Percentiles rank a stretch among this genome's conserved stretches.
Evolutionary conservation across 2,329 filamentous ascomycete species (phyloP).

Genomic region (Fusarium paranaense): DNA sequence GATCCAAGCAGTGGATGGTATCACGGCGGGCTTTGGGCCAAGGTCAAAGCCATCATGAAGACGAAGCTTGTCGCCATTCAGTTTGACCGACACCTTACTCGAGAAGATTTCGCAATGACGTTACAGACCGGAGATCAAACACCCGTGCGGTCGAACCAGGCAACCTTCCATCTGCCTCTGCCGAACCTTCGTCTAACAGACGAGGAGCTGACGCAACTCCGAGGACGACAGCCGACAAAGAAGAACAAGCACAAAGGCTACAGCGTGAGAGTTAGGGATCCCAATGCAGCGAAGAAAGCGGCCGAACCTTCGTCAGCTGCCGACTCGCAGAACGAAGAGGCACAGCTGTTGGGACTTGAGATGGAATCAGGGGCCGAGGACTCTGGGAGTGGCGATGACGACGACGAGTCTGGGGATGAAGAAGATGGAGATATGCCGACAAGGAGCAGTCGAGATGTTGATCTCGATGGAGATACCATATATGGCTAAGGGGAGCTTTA

Average conservation of each 20-base stretch:
- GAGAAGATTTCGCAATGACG: constrained; percentile 51
- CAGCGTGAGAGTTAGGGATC: constrained; percentile 47
- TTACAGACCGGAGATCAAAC: constrained; percentile 51
- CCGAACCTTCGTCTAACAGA: constrained; percentile 51
- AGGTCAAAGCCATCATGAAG: constrained; percentile 88
- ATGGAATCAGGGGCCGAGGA: constrained; percentile 43
- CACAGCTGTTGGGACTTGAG: constrained; percentile 35
- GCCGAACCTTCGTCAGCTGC: constrained; percentile 27
- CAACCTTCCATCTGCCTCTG: constrained; percentile 49
- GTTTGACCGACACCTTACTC: constrained; percentile 62
- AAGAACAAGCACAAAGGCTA: constrained; percentile 53
- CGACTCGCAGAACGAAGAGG: constrained; percentile 41
- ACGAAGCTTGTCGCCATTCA: constrained; percentile 81
- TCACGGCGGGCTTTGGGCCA: constrained; percentile 82
- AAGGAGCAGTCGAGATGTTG: constrained; percentile 2
- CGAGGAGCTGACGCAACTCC: constrained; percentile 50
- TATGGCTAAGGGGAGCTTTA: constrained; percentile 1
- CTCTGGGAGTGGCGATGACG: constrained; percentile 43
- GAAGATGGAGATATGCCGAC: constrained; percentile 34
- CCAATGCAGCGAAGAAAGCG: constrained; percentile 32
- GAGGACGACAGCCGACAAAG: constrained; percentile 50
- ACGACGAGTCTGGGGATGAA: constrained; percentile 44
- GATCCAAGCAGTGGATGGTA: constrained; percentile 85
- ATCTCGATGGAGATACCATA: constrained; percentile 25
- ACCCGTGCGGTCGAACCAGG: constrained; percentile 45